These are phyloP conservation scores for Aspergillus udagawae DNA, from an alignment of 2,329 filamentous ascomycete genomes.

Conservation along the genomic window DNA sequence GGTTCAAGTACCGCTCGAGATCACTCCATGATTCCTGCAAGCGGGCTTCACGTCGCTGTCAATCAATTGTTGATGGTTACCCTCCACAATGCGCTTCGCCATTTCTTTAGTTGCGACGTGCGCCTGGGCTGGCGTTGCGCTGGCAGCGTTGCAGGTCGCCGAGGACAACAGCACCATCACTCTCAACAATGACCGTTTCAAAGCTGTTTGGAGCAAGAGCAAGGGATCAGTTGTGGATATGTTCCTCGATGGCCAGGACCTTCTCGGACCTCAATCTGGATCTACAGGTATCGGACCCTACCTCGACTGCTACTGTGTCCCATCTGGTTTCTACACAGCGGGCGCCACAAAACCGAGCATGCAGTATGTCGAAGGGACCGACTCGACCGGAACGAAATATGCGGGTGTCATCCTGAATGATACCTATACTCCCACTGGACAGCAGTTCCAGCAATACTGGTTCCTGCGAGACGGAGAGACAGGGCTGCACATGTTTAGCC, in stretches of 20 bases:
- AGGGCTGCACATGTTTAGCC: conserved; percentile 58
- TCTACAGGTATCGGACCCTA: conserved; percentile 53
- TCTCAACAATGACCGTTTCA: conserved; percentile 45
- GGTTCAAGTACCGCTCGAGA: neutral
- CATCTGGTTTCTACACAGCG: conserved; percentile 57
- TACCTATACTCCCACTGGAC: conserved; percentile 54
- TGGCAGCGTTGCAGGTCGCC: conserved; percentile 15
- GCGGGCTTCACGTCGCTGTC: neutral
- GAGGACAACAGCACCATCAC: conserved; percentile 21
- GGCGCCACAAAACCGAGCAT: conserved; percentile 49
- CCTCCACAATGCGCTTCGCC: conserved; percentile 6
- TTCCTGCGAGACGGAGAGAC: conserved; percentile 61
- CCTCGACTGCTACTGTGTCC: conserved; percentile 61
- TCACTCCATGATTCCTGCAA: neutral
- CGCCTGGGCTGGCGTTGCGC: conserved; percentile 8
- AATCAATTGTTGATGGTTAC: neutral
- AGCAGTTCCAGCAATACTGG: conserved; percentile 62
- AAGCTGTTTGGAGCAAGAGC: conserved; percentile 42
- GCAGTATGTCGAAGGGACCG: conserved; percentile 49
- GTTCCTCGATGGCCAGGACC: conserved; percentile 48
- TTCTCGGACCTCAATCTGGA: conserved; percentile 47
- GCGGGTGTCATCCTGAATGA: conserved; percentile 59
- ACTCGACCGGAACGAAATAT: conserved; percentile 50
- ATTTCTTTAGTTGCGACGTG: conserved; percentile 1
- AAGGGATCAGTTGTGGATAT: conserved; percentile 42